phyloP scores from a whole-genome alignment of 106 monocot species.

The Allium sativum region DNA sequence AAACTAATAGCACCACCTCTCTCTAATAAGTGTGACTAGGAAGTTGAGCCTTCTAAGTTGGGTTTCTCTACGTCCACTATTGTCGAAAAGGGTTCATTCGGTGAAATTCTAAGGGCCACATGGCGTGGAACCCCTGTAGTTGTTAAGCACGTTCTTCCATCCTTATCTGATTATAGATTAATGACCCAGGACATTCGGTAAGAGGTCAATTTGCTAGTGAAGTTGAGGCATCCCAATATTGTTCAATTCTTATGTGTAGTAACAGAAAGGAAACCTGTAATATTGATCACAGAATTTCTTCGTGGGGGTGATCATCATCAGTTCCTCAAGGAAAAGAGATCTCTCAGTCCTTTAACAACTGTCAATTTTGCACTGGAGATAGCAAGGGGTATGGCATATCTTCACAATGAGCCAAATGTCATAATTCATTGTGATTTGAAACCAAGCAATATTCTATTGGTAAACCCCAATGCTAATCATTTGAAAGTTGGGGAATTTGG shows the following conservation, averaged over 20 bases:
- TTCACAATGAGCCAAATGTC: constrained; percentile 98
- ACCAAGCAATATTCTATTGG: constrained; percentile 96
- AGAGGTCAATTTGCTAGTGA: constrained; percentile 94
- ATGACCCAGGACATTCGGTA: constrained; percentile 95
- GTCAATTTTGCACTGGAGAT: constrained; percentile 93
- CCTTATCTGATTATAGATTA: constrained; percentile 85
- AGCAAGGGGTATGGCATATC: constrained; percentile 99
- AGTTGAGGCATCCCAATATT: constrained; percentile 95
- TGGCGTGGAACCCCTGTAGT: constrained; percentile 97
- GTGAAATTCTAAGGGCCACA: constrained; percentile 81
- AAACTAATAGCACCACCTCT: constrained; percentile 84
- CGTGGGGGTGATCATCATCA: constrained; percentile 97
- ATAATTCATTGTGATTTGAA: constrained; percentile 92
- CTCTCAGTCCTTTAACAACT: constrained; percentile 64
- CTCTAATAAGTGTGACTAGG: constrained; percentile 94
- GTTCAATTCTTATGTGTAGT: constrained; percentile 98
- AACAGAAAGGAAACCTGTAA: constrained; percentile 86
- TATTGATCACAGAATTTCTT: constrained; percentile 88
- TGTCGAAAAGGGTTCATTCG: constrained; percentile 98
- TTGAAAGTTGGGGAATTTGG: constrained; percentile 98
- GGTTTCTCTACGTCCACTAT: constrained; percentile 61
- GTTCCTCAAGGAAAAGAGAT: constrained; percentile 84
- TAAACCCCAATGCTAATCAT: constrained; percentile 88
- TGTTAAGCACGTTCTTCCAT: constrained; percentile 90
- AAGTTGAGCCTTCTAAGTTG: constrained; percentile 87